A percentile compares a stretch with the other conserved stretches of the same genome.
These are phyloP conservation scores for Brachypodium distachyon DNA, from an alignment of 202 grass and related monocot genomes.

Conservation along the genomic window DNA sequence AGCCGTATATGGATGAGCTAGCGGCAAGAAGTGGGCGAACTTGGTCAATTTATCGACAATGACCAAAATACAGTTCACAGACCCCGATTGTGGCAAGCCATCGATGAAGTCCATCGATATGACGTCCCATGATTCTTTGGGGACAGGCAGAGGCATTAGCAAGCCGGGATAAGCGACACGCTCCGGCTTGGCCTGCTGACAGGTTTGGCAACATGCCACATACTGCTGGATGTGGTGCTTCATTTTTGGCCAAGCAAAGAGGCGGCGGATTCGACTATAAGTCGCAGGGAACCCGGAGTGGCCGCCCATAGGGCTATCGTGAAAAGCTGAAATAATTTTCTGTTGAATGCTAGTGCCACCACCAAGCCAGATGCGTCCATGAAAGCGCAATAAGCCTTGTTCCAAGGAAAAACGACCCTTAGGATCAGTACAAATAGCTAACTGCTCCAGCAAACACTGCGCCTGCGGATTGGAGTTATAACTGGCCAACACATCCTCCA, in stretches of 20 bases:
- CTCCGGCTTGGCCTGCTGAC: not conserved
- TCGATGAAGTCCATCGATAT: not conserved
- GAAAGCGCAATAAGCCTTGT: too few species aligned
- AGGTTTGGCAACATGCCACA: not conserved
- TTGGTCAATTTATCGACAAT: too few species aligned
- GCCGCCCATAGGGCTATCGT: not conserved
- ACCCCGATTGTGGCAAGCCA: not conserved
- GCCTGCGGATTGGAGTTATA: too few species aligned
- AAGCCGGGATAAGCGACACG: not conserved
- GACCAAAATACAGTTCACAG: too few species aligned
- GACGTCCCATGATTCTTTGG: not conserved
- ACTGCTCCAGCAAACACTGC: too few species aligned
- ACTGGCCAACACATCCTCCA: too few species aligned
- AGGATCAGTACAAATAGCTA: too few species aligned
- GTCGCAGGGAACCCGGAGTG: not conserved
- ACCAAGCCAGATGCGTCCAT: too few species aligned
- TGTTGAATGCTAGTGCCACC: fast-evolving
- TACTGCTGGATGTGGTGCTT: not conserved
- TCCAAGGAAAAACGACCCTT: too few species aligned
- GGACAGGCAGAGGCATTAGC: not conserved
- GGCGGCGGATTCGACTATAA: fast-evolving
- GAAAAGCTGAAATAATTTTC: too few species aligned
- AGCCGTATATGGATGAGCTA: too few species aligned
- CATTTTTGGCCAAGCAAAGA: not conserved
- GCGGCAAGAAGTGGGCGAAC: too few species aligned